Percentiles rank a stretch among this genome's conserved stretches.
phyloP scores from a whole-genome alignment of 192 early-diverging fungal species.

The Lobosporangium transversale region DNA sequence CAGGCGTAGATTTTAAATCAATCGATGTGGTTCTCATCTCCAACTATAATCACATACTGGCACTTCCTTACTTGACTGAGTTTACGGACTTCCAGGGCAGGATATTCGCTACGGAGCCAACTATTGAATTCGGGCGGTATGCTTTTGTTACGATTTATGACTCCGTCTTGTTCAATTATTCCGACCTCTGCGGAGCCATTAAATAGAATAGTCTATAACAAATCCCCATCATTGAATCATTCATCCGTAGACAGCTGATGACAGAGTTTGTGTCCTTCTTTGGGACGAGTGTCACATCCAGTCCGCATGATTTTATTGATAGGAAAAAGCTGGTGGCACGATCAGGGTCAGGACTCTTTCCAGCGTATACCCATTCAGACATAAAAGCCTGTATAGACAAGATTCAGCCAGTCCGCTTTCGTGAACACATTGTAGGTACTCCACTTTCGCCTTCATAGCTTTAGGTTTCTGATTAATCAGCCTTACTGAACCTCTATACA shows the following conservation, averaged over 20 bases:
- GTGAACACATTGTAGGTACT: slow-evolving; percentile 60
- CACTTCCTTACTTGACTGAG: slow-evolving; percentile 85
- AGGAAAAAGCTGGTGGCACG: slow-evolving; percentile 31
- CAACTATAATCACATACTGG: slow-evolving; percentile 77
- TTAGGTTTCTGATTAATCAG: too few species aligned
- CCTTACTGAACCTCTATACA: too few species aligned
- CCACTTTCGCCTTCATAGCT: not conserved
- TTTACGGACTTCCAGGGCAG: slow-evolving; percentile 81
- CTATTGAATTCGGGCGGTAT: slow-evolving; percentile 79
- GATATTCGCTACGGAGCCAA: slow-evolving; percentile 84
- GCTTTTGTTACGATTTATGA: too few species aligned
- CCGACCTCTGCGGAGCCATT: too few species aligned
- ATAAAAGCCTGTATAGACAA: slow-evolving; percentile 68
- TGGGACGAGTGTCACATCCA: slow-evolving; percentile 49
- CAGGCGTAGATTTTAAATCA: slow-evolving; percentile 67
- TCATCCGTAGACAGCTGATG: slow-evolving; percentile 68
- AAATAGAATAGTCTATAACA: too few species aligned
- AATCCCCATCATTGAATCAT: too few species aligned
- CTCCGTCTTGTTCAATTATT: too few species aligned
- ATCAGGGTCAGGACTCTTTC: slow-evolving; percentile 36
- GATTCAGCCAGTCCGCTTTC: slow-evolving; percentile 66
- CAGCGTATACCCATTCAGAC: slow-evolving; percentile 67
- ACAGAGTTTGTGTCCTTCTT: slow-evolving; percentile 68
- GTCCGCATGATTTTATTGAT: slow-evolving; percentile 36
- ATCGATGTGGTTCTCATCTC: slow-evolving; percentile 83